These are phyloP conservation scores for Zasmidium angulare DNA, from an alignment of 2,329 filamentous ascomycete species.

Conservation along the genomic window DNA sequence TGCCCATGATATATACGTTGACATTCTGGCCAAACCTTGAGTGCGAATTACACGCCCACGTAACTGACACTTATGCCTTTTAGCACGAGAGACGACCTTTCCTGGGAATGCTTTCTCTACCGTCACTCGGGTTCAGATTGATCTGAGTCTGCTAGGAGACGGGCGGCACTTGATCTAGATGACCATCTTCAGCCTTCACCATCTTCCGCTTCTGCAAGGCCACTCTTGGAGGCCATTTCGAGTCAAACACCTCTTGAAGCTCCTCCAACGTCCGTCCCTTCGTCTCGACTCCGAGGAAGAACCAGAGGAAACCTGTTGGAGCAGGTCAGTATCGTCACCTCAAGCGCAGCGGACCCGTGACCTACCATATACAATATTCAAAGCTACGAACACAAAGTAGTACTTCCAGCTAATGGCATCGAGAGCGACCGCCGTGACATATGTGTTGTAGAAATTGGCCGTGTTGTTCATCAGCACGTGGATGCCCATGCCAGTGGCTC, in stretches of 20 bases:
- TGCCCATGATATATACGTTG: no score
- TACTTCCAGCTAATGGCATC: constrained; percentile 28
- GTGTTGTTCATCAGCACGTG: constrained; percentile 45
- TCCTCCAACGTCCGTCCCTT: constrained; percentile 46
- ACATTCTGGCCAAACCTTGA: no score
- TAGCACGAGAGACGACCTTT: no score
- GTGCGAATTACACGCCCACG: no score
- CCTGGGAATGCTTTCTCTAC: no score
- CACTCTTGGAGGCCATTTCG: constrained; percentile 41
- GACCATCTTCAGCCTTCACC: constrained; percentile 6
- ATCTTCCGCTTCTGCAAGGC: constrained; percentile 17
- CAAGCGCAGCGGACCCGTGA: constrained; percentile 18
- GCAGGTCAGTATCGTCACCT: not conserved
- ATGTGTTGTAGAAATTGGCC: constrained; percentile 44
- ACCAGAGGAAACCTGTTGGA: constrained; percentile 4
- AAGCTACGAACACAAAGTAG: constrained; percentile 32
- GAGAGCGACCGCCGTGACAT: constrained; percentile 32
- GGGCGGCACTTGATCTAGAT: constrained; percentile 1
- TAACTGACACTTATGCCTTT: no score
- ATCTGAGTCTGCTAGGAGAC: no score
- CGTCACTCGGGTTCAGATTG: no score
- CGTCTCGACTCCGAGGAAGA: constrained; percentile 40
- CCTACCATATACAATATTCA: constrained; percentile 34
- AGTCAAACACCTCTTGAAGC: constrained; percentile 45
- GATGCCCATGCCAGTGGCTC: constrained; percentile 46